phyloP scores from a whole-genome alignment of 2,329 filamentous ascomycete species.

The Paecilomyces fulvus region DNA sequence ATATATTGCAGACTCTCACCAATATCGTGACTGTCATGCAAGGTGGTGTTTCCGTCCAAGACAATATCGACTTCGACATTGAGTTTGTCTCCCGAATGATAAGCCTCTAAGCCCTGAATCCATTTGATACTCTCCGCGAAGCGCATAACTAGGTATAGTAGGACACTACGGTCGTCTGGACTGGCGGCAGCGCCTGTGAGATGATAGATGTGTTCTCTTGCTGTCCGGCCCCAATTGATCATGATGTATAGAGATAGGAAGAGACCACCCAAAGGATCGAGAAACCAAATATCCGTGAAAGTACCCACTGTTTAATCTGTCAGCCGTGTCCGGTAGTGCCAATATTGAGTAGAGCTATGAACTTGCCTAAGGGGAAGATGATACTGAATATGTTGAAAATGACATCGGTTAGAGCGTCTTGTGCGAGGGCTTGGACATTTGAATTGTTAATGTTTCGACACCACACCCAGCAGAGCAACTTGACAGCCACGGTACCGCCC shows the following conservation, averaged over 20 bases:
- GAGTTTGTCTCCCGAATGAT: constrained; percentile 53
- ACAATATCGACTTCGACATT: constrained; percentile 57
- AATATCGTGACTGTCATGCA: constrained; percentile 53
- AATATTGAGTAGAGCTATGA: neutral
- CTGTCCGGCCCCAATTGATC: constrained; percentile 53
- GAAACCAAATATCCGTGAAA: constrained; percentile 43
- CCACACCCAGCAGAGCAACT: constrained; percentile 77
- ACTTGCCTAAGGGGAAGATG: constrained; percentile 61
- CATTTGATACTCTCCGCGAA: constrained; percentile 78
- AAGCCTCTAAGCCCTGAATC: constrained; percentile 53
- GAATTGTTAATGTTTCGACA: constrained; percentile 79
- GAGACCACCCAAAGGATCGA: constrained; percentile 55
- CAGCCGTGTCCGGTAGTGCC: neutral
- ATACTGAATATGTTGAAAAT: constrained; percentile 89
- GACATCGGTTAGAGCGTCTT: constrained; percentile 66
- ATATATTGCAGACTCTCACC: constrained; percentile 53
- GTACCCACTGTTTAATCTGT: constrained; percentile 20
- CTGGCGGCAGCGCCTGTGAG: constrained; percentile 55
- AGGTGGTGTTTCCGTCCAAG: constrained; percentile 47
- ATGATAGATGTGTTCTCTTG: constrained; percentile 54
- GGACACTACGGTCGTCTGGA: constrained; percentile 59
- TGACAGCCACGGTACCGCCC: constrained; percentile 71
- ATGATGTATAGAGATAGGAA: constrained; percentile 53
- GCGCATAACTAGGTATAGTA: constrained; percentile 87
- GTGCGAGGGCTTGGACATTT: constrained; percentile 69